phyloP scores from a whole-genome alignment of 108 stramenopile genomes.

The Stephanodiscus triporus region DNA sequence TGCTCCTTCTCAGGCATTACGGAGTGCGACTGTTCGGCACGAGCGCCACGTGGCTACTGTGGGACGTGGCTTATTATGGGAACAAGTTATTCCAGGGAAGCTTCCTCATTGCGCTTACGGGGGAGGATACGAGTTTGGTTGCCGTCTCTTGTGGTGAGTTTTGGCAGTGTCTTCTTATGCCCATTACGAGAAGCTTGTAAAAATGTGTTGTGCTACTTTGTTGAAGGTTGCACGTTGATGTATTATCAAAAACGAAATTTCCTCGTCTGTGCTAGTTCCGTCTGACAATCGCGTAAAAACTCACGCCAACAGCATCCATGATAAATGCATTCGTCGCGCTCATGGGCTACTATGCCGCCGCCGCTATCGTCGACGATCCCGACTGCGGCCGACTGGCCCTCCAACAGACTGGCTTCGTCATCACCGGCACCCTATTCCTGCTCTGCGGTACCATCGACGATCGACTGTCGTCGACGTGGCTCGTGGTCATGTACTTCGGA shows the following conservation, averaged over 20 bases:
- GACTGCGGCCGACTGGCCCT: constrained; percentile 57
- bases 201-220: not conserved
- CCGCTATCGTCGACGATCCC: constrained; percentile 63
- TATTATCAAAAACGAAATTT: not conserved
- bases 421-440: constrained; percentile 71
- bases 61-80: constrained; percentile 85
- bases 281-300: too few species aligned
- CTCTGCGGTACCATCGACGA: constrained; percentile 57
- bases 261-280: not conserved
- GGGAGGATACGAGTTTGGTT: constrained; percentile 51
- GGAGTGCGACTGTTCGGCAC: constrained; percentile 73
- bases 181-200: too few species aligned
- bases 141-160: constrained; percentile 48
- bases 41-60: constrained; percentile 64
- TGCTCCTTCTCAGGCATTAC: constrained; percentile 54
- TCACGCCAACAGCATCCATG: constrained; percentile 37
- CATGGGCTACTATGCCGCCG: constrained; percentile 75
- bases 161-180: too few species aligned
- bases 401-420: constrained; percentile 65
- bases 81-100: constrained; percentile 78
- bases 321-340: constrained; percentile 77
- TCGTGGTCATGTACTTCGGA: constrained; percentile 63
- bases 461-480: constrained; percentile 42
- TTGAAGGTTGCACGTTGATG: too few species aligned
- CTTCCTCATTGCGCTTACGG: constrained; percentile 65